These are phyloP conservation scores for Kregervanrija pseudodelftensis DNA, from an alignment of 805 yeast species.

Conservation along the genomic window DNA sequence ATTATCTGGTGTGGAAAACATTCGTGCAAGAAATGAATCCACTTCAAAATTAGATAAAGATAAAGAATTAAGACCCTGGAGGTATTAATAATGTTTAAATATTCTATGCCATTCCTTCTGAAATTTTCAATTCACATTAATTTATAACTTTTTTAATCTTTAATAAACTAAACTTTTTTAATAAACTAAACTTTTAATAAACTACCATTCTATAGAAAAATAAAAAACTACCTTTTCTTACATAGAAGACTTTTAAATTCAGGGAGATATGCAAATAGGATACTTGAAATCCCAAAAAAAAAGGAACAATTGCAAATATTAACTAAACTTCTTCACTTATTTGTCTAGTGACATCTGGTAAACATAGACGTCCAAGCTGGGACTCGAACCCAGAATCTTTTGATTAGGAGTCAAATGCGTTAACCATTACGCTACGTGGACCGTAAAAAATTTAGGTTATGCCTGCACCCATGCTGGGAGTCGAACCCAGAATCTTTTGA, in stretches of 20 bases:
- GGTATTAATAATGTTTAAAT: not conserved
- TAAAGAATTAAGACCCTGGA: conserved; percentile 3
- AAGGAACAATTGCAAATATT: too few species aligned
- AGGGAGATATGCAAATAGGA: too few species aligned
- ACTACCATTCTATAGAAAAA: too few species aligned
- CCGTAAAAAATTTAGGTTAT: conserved; percentile 20
- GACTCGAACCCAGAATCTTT: conserved; percentile 14
- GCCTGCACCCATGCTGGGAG: conserved; percentile 40
- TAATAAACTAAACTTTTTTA: too few species aligned
- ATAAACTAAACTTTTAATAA: too few species aligned
- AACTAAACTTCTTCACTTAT: not conserved
- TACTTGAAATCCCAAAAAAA: too few species aligned
- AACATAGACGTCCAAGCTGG: conserved; percentile 10
- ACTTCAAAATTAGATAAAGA: not conserved
- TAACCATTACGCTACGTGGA: conserved; percentile 14
- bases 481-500: conserved; percentile 63
- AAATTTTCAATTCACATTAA: not conserved
- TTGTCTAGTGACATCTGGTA: not conserved
- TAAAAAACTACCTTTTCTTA: too few species aligned
- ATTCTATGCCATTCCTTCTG: not conserved
- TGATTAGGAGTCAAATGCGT: conserved; percentile 12
- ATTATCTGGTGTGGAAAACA: conserved; percentile 6
- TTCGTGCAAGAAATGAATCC: too few species aligned
- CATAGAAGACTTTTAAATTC: too few species aligned
- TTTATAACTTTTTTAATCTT: too few species aligned